A percentile compares a stretch with the other conserved stretches of the same genome.
Conservation (phyloP, 75 land plant species). For the Ceratopteris richardii region DNA sequence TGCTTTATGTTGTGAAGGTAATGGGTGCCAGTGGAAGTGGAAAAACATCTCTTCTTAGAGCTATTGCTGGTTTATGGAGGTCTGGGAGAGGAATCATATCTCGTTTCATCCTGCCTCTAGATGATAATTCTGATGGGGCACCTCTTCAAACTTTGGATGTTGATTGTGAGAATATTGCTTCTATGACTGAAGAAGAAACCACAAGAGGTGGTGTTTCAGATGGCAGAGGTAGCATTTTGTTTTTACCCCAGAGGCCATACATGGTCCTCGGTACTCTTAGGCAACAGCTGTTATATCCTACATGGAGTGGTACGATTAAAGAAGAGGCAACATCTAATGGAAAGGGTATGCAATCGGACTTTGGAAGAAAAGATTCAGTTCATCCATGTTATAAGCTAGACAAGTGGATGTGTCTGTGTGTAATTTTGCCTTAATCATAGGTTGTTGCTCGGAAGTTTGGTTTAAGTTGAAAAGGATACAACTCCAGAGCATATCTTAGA, state of each 20-base stretch:
- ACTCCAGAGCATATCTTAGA: too few relatives aligned
- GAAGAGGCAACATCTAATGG: background rate
- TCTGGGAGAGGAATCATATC: conserved; percentile 69
- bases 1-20: conserved; percentile 37
- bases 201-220: background rate
- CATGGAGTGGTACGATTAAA: conserved; percentile 49
- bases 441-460: too few relatives aligned
- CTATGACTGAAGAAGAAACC: background rate
- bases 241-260: conserved; percentile 95
- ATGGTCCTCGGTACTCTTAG: conserved; percentile 95
- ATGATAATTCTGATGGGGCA: background rate
- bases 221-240: conserved; percentile 40
- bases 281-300: conserved; percentile 92
- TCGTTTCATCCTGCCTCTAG: conserved; percentile 27
- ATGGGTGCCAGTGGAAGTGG: conserved; percentile 99
- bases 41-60: conserved; percentile 86
- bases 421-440: too few relatives aligned
- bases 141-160: background rate
- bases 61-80: conserved; percentile 89
- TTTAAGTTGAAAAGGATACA: too few relatives aligned
- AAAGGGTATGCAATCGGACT: background rate
- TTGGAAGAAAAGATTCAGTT: too few relatives aligned
- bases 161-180: background rate
- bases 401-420: too few relatives aligned
- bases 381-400: too few relatives aligned